Evolutionary conservation across 106 monocot genomes (phyloP).

Genomic region (Allium fistulosum): DNA sequence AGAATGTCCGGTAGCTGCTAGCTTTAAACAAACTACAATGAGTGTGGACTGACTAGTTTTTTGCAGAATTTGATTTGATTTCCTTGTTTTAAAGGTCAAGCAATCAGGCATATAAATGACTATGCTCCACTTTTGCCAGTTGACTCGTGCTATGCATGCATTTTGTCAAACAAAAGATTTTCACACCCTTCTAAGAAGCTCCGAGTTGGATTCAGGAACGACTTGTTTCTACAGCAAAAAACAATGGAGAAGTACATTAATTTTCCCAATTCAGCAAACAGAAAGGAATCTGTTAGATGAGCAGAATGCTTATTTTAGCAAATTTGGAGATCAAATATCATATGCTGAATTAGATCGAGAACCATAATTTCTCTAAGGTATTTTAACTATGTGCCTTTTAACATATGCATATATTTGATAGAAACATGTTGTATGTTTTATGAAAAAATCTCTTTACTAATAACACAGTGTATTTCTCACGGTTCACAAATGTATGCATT

Average conservation of each 20-base stretch:
- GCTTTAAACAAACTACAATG: too few relatives aligned
- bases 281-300: neutral
- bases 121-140: conserved; percentile 88
- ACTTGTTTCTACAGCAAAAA: conserved; percentile 40
- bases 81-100: conserved; percentile 49
- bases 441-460: too few relatives aligned
- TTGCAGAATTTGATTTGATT: neutral
- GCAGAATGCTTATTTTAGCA: too few relatives aligned
- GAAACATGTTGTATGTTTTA: too few relatives aligned
- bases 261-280: conserved; percentile 74
- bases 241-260: conserved; percentile 7
- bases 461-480: too few relatives aligned
- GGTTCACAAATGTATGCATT: too few relatives aligned
- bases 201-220: conserved; percentile 79
- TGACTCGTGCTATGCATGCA: conserved; percentile 58
- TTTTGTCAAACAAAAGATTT: conserved; percentile 21
- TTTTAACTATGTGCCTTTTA: too few relatives aligned
- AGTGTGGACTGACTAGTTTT: neutral
- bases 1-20: too few relatives aligned
- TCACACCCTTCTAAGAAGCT: conserved; percentile 62
- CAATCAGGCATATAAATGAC: conserved; percentile 89
- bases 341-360: too few relatives aligned
- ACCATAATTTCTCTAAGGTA: too few relatives aligned
- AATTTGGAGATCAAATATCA: too few relatives aligned
- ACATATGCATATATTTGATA: too few relatives aligned